Percentiles rank a stretch among this genome's conserved stretches.
These are phyloP conservation scores for Brettanomyces bruxellensis DNA, from an alignment of 805 yeast genomes.

Conservation along the genomic window DNA sequence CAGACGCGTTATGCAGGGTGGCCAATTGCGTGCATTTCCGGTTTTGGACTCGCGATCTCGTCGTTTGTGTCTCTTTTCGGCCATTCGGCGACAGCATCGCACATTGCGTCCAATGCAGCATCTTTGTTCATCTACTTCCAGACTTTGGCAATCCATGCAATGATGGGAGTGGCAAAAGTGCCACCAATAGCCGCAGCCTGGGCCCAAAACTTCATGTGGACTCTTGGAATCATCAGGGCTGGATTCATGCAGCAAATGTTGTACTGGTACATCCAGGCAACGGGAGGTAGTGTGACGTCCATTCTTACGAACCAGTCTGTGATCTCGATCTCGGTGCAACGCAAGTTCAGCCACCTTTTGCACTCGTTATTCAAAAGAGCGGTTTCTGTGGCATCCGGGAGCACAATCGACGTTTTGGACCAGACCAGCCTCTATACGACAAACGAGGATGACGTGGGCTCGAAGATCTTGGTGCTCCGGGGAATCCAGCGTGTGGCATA, in stretches of 20 bases:
- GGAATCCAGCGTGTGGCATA: slow-evolving; percentile 91
- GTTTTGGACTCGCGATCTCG: slow-evolving; percentile 78
- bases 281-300: slow-evolving; percentile 84
- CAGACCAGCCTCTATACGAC: slow-evolving; percentile 53
- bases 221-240: slow-evolving; percentile 80
- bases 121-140: slow-evolving; percentile 92
- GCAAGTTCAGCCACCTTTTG: slow-evolving; percentile 17
- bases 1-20: slow-evolving; percentile 88
- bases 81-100: slow-evolving; percentile 88
- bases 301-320: slow-evolving; percentile 54
- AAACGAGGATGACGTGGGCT: slow-evolving; percentile 53
- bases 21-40: slow-evolving; percentile 92
- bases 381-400: slow-evolving; percentile 31
- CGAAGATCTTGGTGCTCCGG: slow-evolving; percentile 71
- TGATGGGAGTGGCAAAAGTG: slow-evolving; percentile 88
- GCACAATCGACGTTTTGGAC: slow-evolving; percentile 35
- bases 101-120: slow-evolving; percentile 92
- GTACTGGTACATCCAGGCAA: slow-evolving; percentile 90
- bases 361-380: slow-evolving; percentile 26
- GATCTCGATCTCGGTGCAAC: slow-evolving; percentile 81
- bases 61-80: slow-evolving; percentile 84
- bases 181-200: slow-evolving; percentile 98
- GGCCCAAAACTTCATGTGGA: slow-evolving; percentile 96
- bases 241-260: slow-evolving; percentile 74
- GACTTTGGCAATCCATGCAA: slow-evolving; percentile 79